Percentiles rank a stretch among this genome's conserved stretches.
phyloP scores from a whole-genome alignment of 345 rosid genomes.

The Brassica incana region DNA sequence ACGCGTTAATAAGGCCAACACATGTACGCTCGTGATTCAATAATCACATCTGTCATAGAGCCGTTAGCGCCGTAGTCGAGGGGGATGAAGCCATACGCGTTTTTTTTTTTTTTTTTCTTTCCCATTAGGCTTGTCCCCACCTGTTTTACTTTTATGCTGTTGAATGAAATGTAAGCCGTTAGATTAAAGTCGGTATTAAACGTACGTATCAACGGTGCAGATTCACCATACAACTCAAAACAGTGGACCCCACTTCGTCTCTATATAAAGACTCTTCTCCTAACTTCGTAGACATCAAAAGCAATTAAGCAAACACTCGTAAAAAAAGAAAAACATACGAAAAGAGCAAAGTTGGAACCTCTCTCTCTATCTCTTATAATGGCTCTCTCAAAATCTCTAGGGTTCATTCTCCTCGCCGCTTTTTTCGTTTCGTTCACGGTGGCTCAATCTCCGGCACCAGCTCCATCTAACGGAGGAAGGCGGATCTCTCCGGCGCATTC shows the following conservation, averaged over 20 bases:
- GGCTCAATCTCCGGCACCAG: slow-evolving; percentile 44
- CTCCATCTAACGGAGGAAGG: slow-evolving; percentile 37
- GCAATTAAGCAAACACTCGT: background rate
- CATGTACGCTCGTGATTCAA: slow-evolving; percentile 26
- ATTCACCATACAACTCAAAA: background rate
- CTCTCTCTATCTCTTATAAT: slow-evolving; percentile 10
- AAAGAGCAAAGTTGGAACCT: background rate
- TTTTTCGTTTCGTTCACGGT: slow-evolving; percentile 22
- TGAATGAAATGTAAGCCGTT: slow-evolving; percentile 11
- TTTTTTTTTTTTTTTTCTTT: background rate
- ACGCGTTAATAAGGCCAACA: slow-evolving; percentile 10
- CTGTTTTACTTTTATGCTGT: background rate
- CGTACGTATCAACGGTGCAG: slow-evolving; percentile 2
- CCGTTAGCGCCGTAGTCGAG: slow-evolving; percentile 43
- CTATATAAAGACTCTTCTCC: slow-evolving; percentile 17
- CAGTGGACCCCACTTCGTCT: background rate
- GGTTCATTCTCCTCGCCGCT: slow-evolving; percentile 18
- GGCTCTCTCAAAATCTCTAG: slow-evolving; percentile 26
- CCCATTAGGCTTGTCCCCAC: slow-evolving; percentile 18
- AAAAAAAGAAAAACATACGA: background rate
- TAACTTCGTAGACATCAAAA: background rate
- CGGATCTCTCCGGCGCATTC: slow-evolving; percentile 37
- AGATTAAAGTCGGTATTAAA: slow-evolving; percentile 16
- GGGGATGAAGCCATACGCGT: slow-evolving; percentile 34
- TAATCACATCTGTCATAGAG: slow-evolving; percentile 28